Conservation (phyloP, 192 early-diverging fungal species). For the Phycomyces blakesleeanus region DNA sequence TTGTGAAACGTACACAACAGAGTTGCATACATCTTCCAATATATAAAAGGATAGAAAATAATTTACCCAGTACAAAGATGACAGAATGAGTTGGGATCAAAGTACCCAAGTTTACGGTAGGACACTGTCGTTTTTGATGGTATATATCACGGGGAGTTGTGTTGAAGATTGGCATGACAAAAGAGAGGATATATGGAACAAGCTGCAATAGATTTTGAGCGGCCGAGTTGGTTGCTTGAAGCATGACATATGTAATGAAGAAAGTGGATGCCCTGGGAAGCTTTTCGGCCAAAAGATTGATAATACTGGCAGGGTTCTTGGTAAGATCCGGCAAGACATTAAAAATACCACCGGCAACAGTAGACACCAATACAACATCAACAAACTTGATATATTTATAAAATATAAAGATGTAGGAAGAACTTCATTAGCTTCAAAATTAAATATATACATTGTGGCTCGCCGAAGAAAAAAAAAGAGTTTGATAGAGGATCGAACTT, state of each 20-base stretch:
- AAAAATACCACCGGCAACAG: constrained; percentile 64
- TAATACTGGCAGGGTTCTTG: constrained; percentile 43
- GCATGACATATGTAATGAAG: constrained; percentile 82
- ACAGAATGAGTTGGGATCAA: constrained; percentile 66
- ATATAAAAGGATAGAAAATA: no score
- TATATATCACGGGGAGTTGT: constrained; percentile 71
- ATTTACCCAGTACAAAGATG: constrained; percentile 46
- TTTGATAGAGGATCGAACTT: no score
- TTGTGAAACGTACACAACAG: no score
- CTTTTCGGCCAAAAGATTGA: constrained; percentile 49
- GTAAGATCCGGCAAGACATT: constrained; percentile 38
- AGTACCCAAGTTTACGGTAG: constrained; percentile 52
- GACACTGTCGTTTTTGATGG: constrained; percentile 45
- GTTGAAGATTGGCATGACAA: constrained; percentile 48
- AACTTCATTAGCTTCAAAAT: no score
- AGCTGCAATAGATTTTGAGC: constrained; percentile 68
- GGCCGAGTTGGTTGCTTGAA: constrained; percentile 65
- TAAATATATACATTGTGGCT: no score
- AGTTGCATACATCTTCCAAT: no score
- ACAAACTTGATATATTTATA: no score
- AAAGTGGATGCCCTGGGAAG: constrained; percentile 76
- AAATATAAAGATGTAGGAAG: no score
- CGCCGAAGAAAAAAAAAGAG: no score
- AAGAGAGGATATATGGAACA: constrained; percentile 59
- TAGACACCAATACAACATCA: constrained; percentile 76